Percentiles rank a stretch among this genome's conserved stretches.
Conservation (phyloP, 345 rosid genomes). For the Litchi chinensis region DNA sequence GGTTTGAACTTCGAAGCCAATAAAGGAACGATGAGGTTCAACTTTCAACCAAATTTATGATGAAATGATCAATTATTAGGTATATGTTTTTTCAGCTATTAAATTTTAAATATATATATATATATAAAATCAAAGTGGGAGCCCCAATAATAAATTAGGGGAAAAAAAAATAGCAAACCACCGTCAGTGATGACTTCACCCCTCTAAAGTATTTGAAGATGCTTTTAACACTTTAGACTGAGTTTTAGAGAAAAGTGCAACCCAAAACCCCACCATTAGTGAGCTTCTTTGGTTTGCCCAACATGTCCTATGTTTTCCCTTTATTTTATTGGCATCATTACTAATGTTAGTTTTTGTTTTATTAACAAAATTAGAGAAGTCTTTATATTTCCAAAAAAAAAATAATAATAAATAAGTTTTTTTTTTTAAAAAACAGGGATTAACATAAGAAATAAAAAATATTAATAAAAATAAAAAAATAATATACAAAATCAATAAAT, state of each 20-base stretch:
- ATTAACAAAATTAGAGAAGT: no score
- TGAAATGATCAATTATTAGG: slow-evolving; percentile 1
- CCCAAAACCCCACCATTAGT: slow-evolving; percentile 19
- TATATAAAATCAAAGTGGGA: slow-evolving; percentile 27
- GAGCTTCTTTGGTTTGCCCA: slow-evolving; percentile 4
- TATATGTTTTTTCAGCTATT: background rate
- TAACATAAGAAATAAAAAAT: no score
- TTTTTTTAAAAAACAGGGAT: no score
- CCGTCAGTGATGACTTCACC: slow-evolving; percentile 19
- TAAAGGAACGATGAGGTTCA: background rate
- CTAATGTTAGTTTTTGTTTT: no score
- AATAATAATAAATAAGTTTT: no score
- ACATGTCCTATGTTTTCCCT: no score
- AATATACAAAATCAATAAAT: no score
- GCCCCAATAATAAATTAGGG: background rate
- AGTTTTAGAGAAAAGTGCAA: slow-evolving; percentile 10
- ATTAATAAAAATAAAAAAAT: no score
- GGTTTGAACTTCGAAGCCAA: background rate
- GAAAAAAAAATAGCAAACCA: background rate
- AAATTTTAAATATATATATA: background rate
- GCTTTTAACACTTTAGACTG: slow-evolving; percentile 28
- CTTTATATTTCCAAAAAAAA: no score
- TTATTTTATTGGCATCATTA: no score
- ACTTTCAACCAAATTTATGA: background rate
- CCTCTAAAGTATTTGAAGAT: slow-evolving; percentile 7